Base-by-base conservation (phyloP, 208 protist genomes). In the Acanthamoeba polyphaga region DNA sequence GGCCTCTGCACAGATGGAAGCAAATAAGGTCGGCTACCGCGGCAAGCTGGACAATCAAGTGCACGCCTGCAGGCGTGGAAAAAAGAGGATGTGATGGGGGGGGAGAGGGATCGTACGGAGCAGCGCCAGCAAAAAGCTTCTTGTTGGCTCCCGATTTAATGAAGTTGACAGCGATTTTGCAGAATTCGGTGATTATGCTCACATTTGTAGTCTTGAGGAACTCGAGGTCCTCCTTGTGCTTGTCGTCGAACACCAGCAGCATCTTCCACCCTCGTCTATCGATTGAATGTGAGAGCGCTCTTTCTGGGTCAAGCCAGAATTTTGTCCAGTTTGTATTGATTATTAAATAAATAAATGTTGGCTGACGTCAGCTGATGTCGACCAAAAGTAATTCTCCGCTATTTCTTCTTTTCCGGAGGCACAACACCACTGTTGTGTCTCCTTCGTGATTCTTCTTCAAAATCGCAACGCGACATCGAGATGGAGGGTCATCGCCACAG, bases 111-210 rank as follows among this genome's bases (percentile, higher is more conserved):
- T 5, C 34, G 46, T 85, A 94, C 91, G 91, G 1, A n/a, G 91
- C 91, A 13, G 91, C 91, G 53, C 91, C 91, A 51, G 58, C 91
- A 32, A 94, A 94, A 22, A 94, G 91, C 58, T 85, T 80, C 34
- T 94, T 94, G 91, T 94, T 85, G 49, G 70, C 64, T 29, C 91
- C 91, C 66, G 66, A 87, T 85, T 85, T 80, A 29, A 94, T 60
- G 53, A 94, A 94, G 34, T 80, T 94, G 49, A 94, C 91, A 19
- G 91, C 91, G 32, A 94, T 94, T 68, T 94, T 94, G 70, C 91
- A 94, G n/a, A 94, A 94, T 46, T 94, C 91, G 38, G 24, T 85
- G 19, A 94, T 32, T 46, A 94, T 49, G 27, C 51, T 94, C 0
- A 64, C 46, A 32, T 80, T 70, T 8, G 64, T 85, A 0, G 46